Percentiles rank a stretch among this genome's conserved stretches.
These are phyloP conservation scores for Pseudonitzschia multiseries DNA, from an alignment of 108 stramenopile genomes.

Conservation along the genomic window DNA sequence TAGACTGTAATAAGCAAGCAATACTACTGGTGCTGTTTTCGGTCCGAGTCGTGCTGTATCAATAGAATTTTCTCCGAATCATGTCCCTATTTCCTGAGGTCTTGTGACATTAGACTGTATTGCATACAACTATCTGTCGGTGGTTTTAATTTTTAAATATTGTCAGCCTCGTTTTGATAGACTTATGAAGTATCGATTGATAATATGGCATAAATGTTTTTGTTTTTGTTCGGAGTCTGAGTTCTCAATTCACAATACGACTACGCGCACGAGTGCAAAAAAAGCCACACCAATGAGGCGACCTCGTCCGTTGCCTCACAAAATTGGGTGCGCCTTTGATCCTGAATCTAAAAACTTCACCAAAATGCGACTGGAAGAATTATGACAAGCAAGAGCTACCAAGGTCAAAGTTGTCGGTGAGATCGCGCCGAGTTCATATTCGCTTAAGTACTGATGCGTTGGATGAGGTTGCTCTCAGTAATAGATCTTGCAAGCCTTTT, in stretches of 20 bases:
- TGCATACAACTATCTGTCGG: too few species aligned
- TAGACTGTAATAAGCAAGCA: too few species aligned
- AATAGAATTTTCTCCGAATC: too few species aligned
- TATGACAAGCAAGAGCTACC: not conserved
- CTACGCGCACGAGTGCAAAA: not conserved
- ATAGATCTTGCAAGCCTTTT: constrained; percentile 6
- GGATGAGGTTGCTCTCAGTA: constrained; percentile 9
- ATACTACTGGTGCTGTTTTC: too few species aligned
- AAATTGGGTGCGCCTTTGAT: constrained; percentile 3
- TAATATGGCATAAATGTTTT: not conserved
- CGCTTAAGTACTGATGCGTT: not conserved
- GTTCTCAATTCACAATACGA: not conserved
- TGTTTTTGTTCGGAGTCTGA: not conserved
- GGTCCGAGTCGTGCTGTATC: too few species aligned
- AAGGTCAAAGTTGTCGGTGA: not conserved
- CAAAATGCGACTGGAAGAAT: constrained; percentile 1
- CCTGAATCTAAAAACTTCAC: not conserved
- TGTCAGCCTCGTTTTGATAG: too few species aligned
- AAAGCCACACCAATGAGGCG: not conserved
- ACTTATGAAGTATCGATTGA: too few species aligned
- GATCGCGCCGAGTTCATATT: not conserved
- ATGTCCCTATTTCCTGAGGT: too few species aligned
- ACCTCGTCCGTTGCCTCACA: not conserved
- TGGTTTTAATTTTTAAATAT: too few species aligned
- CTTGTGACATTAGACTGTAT: too few species aligned